phyloP scores from a whole-genome alignment of 768 basidiomycete species.

The Dioszegia crocea region DNA sequence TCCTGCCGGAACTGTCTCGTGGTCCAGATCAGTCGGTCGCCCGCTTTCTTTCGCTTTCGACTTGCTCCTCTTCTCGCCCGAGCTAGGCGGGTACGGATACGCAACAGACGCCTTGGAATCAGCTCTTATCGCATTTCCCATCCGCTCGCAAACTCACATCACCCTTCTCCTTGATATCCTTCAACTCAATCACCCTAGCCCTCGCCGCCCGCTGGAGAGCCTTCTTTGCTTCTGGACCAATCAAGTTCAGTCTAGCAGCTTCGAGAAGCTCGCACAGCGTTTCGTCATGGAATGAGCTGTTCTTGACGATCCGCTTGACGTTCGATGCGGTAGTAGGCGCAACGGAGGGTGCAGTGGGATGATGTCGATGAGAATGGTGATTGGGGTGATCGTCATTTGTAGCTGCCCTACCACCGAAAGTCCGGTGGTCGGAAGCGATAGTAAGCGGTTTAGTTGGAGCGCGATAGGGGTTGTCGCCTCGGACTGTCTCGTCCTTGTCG shows the following conservation, averaged over 20 bases:
- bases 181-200: constrained; percentile 43
- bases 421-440: constrained; percentile 6
- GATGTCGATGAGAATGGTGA: background rate
- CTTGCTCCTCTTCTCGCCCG: constrained; percentile 17
- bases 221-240: constrained; percentile 45
- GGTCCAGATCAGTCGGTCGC: constrained; percentile 8
- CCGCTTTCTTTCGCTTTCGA: constrained; percentile 14
- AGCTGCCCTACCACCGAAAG: background rate
- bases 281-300: constrained; percentile 46
- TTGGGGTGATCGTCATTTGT: background rate
- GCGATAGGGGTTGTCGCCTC: background rate
- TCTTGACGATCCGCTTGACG: constrained; percentile 39
- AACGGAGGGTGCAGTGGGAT: constrained; percentile 11
- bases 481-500: background rate
- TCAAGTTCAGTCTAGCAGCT: constrained; percentile 38
- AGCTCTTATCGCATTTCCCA: too few relatives aligned
- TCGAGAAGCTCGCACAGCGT: constrained; percentile 45
- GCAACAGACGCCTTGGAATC: background rate
- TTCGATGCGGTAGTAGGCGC: constrained; percentile 41
- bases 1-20: too few relatives aligned
- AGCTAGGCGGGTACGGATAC: background rate
- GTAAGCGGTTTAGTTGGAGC: constrained; percentile 1
- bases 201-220: constrained; percentile 45
- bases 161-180: constrained; percentile 22
- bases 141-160: too few relatives aligned